These are phyloP conservation scores for Cercospora canescens DNA, from an alignment of 2,329 filamentous ascomycete genomes.

Conservation along the genomic window DNA sequence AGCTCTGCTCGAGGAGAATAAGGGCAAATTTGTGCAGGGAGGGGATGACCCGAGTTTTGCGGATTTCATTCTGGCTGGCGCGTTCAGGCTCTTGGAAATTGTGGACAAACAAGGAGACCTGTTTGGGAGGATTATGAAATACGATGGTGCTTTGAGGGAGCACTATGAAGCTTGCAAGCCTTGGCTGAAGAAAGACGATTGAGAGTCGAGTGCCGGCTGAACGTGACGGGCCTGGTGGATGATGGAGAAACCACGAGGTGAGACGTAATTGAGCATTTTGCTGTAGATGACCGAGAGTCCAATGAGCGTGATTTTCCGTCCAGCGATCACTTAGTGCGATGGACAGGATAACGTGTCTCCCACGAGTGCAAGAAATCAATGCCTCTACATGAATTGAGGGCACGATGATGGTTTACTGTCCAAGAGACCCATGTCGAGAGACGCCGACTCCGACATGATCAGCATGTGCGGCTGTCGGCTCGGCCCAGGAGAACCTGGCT, in stretches of 20 bases:
- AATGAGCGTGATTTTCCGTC: too few species aligned
- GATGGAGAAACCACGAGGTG: background rate
- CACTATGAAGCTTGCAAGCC: constrained; percentile 42
- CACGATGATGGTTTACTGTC: background rate
- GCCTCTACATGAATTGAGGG: background rate
- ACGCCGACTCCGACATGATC: background rate
- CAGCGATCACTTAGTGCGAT: too few species aligned
- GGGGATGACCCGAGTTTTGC: constrained; percentile 53
- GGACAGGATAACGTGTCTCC: too few species aligned
- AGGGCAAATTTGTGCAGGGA: constrained; percentile 64
- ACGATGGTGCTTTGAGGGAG: constrained; percentile 40
- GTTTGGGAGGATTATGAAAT: constrained; percentile 41
- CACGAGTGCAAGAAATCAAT: background rate
- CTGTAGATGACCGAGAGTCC: background rate
- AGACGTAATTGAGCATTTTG: background rate
- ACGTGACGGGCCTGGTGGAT: background rate
- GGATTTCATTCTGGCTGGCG: constrained; percentile 56
- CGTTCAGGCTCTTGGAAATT: constrained; percentile 43
- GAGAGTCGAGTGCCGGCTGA: background rate
- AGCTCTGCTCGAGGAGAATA: constrained; percentile 53
- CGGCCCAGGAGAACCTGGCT: background rate
- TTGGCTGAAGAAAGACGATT: constrained; percentile 43
- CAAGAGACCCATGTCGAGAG: background rate
- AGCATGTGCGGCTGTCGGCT: background rate
- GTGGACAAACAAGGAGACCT: constrained; percentile 36